These are phyloP conservation scores for Debaryomycetaceae sp. DNA, from an alignment of 1,139 yeast genomes.

Conservation along the genomic window DNA sequence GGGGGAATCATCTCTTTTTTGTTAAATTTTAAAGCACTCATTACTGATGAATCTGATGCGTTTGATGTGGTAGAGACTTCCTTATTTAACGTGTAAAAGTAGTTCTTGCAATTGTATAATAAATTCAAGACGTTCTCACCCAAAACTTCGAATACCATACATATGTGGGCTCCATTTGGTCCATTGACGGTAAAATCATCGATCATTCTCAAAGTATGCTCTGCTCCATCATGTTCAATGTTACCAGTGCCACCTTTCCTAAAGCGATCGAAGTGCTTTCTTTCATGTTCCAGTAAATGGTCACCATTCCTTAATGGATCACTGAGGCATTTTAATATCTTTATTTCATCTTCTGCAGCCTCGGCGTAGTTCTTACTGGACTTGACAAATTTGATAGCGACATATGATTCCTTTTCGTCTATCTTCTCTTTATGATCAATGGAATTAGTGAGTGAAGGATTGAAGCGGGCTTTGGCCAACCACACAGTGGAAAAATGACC, in stretches of 20 bases:
- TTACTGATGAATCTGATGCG: background rate
- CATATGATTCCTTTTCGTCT: constrained; percentile 23
- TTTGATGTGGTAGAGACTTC: background rate
- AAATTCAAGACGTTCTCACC: constrained; percentile 41
- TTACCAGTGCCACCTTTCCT: constrained; percentile 6
- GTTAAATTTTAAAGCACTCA: constrained; percentile 13
- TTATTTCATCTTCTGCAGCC: constrained; percentile 43
- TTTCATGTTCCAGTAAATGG: constrained; percentile 22
- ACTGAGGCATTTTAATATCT: constrained; percentile 21
- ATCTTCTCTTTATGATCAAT: background rate
- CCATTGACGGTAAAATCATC: constrained; percentile 41
- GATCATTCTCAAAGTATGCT: constrained; percentile 36
- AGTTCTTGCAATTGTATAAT: constrained; percentile 33
- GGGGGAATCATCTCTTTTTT: constrained; percentile 20
- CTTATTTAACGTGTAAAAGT: background rate
- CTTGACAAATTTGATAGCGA: constrained; percentile 43
- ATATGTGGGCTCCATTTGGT: constrained; percentile 41
- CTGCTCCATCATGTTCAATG: constrained; percentile 32
- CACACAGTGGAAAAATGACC: constrained; percentile 91
- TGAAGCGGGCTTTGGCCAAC: constrained; percentile 54
- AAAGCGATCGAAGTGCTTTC: constrained; percentile 10
- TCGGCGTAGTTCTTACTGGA: constrained; percentile 37
- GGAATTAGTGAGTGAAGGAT: constrained; percentile 8
- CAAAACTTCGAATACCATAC: constrained; percentile 43
- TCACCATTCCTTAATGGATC: constrained; percentile 16